Evolutionary conservation across 2,329 filamentous ascomycete genomes (phyloP).

Genomic region (Phialocephala subalpina): DNA sequence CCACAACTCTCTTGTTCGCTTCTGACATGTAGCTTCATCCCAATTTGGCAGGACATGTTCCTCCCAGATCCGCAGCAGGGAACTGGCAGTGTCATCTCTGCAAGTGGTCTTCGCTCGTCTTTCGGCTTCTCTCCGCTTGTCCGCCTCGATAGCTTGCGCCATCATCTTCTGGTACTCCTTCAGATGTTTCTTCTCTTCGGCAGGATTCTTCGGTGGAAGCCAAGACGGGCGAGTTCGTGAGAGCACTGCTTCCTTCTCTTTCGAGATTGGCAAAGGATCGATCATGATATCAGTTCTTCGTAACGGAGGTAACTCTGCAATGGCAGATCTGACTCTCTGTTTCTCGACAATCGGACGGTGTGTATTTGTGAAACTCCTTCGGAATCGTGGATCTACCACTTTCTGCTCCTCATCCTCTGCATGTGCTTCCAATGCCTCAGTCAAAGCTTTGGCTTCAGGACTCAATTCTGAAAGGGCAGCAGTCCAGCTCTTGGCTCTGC

Average conservation of each 20-base stretch:
- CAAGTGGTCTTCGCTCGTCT: conserved; percentile 58
- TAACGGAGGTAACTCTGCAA: conserved; percentile 69
- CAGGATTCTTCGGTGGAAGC: conserved; percentile 86
- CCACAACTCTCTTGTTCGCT: conserved; percentile 78
- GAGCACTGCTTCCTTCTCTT: conserved; percentile 85
- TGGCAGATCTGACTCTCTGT: conserved; percentile 69
- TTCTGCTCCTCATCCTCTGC: conserved; percentile 69
- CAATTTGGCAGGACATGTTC: conserved; percentile 79
- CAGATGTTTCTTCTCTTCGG: conserved; percentile 89
- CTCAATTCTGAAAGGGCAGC: conserved; percentile 73
- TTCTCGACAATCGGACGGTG: conserved; percentile 48
- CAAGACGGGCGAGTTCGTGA: conserved; percentile 83
- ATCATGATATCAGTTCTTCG: conserved; percentile 77
- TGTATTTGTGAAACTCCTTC: conserved; percentile 45
- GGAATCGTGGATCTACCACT: conserved; percentile 35
- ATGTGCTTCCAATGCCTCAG: conserved; percentile 82
- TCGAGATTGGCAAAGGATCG: conserved; percentile 83
- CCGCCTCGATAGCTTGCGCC: conserved; percentile 66
- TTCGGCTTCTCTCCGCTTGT: conserved; percentile 64
- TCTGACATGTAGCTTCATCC: conserved; percentile 73
- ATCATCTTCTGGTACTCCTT: conserved; percentile 89
- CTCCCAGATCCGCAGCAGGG: conserved; percentile 73
- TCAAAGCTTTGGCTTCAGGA: conserved; percentile 76
- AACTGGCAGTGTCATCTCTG: conserved; percentile 62
- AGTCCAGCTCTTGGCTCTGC: conserved; percentile 78